Percentiles rank a stretch among this genome's conserved stretches.
These are phyloP conservation scores for Batkoa obscura DNA, from an alignment of 371 early-diverging fungal species.

Conservation along the genomic window DNA sequence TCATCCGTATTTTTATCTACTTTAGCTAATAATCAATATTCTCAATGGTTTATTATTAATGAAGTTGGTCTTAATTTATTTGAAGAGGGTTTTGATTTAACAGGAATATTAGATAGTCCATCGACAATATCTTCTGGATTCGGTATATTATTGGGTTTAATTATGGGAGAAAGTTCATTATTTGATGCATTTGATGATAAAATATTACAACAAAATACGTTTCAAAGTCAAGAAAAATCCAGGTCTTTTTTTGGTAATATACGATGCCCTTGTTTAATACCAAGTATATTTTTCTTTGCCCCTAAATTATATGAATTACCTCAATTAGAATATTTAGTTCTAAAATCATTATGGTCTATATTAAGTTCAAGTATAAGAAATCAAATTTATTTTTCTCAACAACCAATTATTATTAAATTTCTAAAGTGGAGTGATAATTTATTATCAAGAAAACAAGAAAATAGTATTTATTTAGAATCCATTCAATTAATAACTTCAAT, in stretches of 20 bases:
- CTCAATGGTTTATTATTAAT: conserved; percentile 26
- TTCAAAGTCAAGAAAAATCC: background rate
- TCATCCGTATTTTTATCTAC: background rate
- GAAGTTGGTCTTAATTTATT: conserved; percentile 31
- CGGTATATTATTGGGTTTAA: conserved; percentile 40
- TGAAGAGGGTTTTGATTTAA: conserved; percentile 35
- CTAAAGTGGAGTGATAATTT: conserved; percentile 3
- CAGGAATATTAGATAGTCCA: conserved; percentile 23
- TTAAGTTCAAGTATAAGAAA: background rate
- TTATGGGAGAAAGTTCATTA: conserved; percentile 25
- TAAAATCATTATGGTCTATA: conserved; percentile 6
- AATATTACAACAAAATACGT: conserved; percentile 11
- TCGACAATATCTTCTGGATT: conserved; percentile 22
- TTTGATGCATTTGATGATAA: conserved; percentile 22
- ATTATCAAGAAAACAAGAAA: conserved; percentile 7
- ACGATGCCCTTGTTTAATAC: background rate
- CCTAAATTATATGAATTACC: conserved; percentile 13
- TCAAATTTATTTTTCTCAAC: background rate
- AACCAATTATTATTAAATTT: background rate
- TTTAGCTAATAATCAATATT: conserved; percentile 9
- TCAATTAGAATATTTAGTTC: conserved; percentile 24
- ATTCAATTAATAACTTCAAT: conserved; percentile 23
- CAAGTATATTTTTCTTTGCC: conserved; percentile 9
- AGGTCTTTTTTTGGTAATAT: background rate
- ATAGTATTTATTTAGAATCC: conserved; percentile 8